Evolutionary conservation across 768 basidiomycete genomes (phyloP).

Genomic region (Suillus occidentalis): DNA sequence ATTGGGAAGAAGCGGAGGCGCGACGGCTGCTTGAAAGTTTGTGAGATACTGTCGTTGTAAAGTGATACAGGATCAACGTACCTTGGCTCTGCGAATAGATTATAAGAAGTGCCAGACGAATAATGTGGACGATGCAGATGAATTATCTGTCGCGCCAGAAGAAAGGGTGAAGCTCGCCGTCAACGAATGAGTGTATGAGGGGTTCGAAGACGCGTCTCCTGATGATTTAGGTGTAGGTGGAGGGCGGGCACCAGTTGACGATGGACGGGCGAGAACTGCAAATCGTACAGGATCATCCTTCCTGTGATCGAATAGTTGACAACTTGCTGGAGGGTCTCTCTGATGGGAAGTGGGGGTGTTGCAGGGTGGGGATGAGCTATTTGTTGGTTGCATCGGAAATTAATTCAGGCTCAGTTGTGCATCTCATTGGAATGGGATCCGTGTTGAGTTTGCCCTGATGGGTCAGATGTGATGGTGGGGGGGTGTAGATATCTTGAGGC

Average conservation of each 20-base stretch:
- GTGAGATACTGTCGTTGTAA: conserved; percentile 11
- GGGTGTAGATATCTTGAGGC: conserved; percentile 64
- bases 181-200: conserved; percentile 70
- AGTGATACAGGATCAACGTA: too few species aligned
- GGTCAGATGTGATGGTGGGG: conserved; percentile 36
- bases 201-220: conserved; percentile 71
- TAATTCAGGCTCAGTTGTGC: conserved; percentile 63
- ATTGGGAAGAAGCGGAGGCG: conserved; percentile 57
- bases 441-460: conserved; percentile 53
- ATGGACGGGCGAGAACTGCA: conserved; percentile 53
- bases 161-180: conserved; percentile 72
- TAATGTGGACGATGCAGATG: conserved; percentile 68
- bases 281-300: conserved; percentile 93
- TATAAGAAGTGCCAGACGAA: conserved; percentile 36
- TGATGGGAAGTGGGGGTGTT: conserved; percentile 33
- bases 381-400: conserved; percentile 55
- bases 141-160: conserved; percentile 70
- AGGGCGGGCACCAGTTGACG: conserved; percentile 35
- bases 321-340: conserved; percentile 34
- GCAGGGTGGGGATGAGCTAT: conserved; percentile 46
- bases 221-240: conserved; percentile 60
- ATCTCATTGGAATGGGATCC: conserved; percentile 62
- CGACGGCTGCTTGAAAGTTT: conserved; percentile 8
- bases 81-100: too few species aligned
- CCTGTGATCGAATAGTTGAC: conserved; percentile 83